Conservation (phyloP, 2,329 filamentous ascomycete genomes). For the Colletotrichum sp. region DNA sequence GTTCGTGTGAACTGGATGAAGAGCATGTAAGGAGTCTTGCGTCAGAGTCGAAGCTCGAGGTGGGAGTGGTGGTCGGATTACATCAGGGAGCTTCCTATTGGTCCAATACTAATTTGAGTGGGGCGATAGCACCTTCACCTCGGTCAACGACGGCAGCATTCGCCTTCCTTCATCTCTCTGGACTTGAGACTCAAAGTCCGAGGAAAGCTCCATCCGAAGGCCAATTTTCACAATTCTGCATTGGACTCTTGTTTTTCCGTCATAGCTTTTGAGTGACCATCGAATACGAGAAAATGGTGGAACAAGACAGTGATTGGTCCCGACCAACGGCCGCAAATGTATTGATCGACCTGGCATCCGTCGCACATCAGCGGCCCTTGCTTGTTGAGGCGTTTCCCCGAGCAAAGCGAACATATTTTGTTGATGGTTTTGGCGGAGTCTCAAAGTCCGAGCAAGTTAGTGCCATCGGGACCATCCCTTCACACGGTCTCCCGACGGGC, state of each 20-base stretch:
- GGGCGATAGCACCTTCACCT: not conserved
- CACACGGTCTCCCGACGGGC: not conserved
- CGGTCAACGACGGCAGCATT: not conserved
- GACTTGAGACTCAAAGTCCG: not conserved
- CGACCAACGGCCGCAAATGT: not conserved
- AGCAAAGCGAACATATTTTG: accelerated
- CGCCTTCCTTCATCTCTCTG: not conserved
- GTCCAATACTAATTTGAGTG: not conserved
- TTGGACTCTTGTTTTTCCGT: not conserved
- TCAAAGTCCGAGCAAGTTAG: not conserved
- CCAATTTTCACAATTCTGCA: not conserved
- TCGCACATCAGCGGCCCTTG: not conserved
- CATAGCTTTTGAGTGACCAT: not conserved
- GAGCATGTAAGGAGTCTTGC: not conserved
- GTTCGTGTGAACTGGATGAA: not conserved
- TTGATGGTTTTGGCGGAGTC: not conserved
- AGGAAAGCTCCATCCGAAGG: not conserved
- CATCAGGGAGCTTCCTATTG: not conserved
- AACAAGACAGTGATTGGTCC: not conserved
- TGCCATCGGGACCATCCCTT: not conserved
- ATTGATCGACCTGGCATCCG: not conserved
- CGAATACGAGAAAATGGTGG: not conserved
- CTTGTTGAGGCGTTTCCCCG: not conserved
- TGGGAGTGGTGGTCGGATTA: not conserved
- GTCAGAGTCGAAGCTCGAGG: not conserved